Evolutionary conservation across 805 yeast genomes (phyloP), one percentile per base, ranked within the genome.

Genomic region (Hanseniaspora occidentalis): DNA sequence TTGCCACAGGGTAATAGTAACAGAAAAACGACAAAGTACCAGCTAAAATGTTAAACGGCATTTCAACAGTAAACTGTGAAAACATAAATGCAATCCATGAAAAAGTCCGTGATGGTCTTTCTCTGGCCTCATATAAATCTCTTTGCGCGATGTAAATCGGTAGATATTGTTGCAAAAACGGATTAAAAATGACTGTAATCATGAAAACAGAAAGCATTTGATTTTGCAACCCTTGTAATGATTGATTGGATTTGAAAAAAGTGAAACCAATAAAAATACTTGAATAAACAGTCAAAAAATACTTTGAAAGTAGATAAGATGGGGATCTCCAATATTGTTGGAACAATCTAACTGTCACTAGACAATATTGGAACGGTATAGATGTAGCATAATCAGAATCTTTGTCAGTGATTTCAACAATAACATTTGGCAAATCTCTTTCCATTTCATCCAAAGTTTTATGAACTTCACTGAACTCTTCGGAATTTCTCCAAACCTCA

Each of bases 401-500:
- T 13, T 57, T 55, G 24, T 62, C 67, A 20, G 51, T 60, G 14
- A 55, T 43, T 13, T 52, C 48, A 19, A 45, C 42, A 6, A 71
- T 66, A 19, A 56, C 49, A 9, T 54, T 59, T 40, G 64, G 62
- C 36, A 73, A 64, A 51, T 79, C 84, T 9, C 44, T 53, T 57
- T 79, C 85, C 88, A 84, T 75, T 36, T 56, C 43, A 17, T 68
- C 73, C 49, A 84, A 67, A 54, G 82, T 89, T 2, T 54, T 60
- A 43, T 74, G 70, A 26, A 81, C 74, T 6, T 68, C 75, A 40
- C 60, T 52, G 49, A 71, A 73, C 55, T 84, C 86, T 1, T 60
- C 59, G 26, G 94, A 83, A 37, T 70, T 67, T 56, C 71, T 60
- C 95, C 96, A 84, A 37, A 80, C 84, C 52, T 81, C 79, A 52